Evolutionary conservation across 768 basidiomycete genomes (phyloP).

Genomic region (Calvatia gigantea): DNA sequence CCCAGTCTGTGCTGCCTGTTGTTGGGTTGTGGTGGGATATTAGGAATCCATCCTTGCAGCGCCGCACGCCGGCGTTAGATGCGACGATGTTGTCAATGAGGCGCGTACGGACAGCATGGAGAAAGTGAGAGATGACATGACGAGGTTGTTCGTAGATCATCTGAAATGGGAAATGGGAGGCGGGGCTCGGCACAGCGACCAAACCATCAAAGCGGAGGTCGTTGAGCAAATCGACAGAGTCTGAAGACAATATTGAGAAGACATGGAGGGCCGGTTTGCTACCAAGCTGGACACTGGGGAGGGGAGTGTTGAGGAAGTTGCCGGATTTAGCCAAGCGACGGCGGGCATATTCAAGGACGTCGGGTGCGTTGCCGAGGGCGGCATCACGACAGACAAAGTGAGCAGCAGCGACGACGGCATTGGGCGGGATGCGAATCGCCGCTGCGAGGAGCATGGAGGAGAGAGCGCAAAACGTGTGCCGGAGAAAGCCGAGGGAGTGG

Average conservation of each 20-base stretch:
- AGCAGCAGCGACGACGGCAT: conserved; percentile 41
- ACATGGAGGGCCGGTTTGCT: conserved; percentile 48
- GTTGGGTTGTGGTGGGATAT: conserved; percentile 30
- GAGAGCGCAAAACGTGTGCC: conserved; percentile 3
- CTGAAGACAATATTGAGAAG: conserved; percentile 44
- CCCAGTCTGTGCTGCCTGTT: conserved; percentile 48
- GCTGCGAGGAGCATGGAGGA: conserved; percentile 14
- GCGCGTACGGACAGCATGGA: conserved; percentile 57
- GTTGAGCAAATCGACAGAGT: conserved; percentile 21
- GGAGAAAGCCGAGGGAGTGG: conserved; percentile 20
- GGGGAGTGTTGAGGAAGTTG: conserved; percentile 43
- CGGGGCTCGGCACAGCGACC: conserved; percentile 16
- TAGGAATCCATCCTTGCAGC: conserved; percentile 64
- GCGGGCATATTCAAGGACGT: conserved; percentile 55
- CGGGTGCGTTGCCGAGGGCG: conserved; percentile 24
- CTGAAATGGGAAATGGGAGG: conserved; percentile 4
- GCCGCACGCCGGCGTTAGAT: conserved; percentile 31
- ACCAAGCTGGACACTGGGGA: conserved; percentile 48
- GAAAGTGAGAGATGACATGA: conserved; percentile 45
- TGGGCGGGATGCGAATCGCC: conserved; percentile 37
- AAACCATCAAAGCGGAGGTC: conserved; percentile 47
- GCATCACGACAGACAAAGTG: conserved; percentile 31
- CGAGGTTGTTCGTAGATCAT: conserved; percentile 16
- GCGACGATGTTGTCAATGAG: conserved; percentile 52
- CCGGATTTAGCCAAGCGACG: conserved; percentile 41